Evolutionary conservation across 2,329 filamentous ascomycete species (phyloP), one percentile per base, ranked within the genome.

Genomic region (Rutstroemia sydowiana): DNA sequence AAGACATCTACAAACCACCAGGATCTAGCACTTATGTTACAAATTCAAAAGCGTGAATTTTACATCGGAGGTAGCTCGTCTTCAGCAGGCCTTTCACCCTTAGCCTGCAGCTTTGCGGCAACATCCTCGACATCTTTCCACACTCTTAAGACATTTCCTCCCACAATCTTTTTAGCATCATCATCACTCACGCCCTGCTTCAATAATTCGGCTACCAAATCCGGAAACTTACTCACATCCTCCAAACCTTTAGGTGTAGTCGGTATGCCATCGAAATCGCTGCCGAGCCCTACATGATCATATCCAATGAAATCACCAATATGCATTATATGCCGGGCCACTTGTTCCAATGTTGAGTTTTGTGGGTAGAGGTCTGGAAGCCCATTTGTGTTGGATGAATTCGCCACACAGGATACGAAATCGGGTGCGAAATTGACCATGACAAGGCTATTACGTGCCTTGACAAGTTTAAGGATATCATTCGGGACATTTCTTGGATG

Each of bases 401-500:
- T 75, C 0, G 57, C 53, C 14, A 54, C 45, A 66, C 91, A 95
- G 26, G 84, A 87, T 55, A 95, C 81, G 66, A 95, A 96, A 16
- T 83, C 82, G 0, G 89, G 88, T 14, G 79, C 74, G 64, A 95
- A 95, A 67, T 95, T 96, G 56, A 96, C 81, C 89, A 96, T 95
- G 48, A 96, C 87, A 9, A 97, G 63, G 3, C 85, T 86, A 56
- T 84, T 79, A 2, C 77, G 81, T 61, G 79, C 68, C 67, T 87
- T 88, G 34, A 96, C 87, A 1, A 93, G 73, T 36, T 85, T 71
- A 7, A 97, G 73, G 13, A 95, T 81, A 51, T 91, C 79, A 58
- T 97, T 90, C 1, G 88, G 87, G 7, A 95, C 91, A 61, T 97
- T 97, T 31, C 92, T 81, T 9, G 90, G 88, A 68, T 96, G 90